Base-by-base conservation (phyloP, 306 rosid genomes). In the Clitoria ternatea region DNA sequence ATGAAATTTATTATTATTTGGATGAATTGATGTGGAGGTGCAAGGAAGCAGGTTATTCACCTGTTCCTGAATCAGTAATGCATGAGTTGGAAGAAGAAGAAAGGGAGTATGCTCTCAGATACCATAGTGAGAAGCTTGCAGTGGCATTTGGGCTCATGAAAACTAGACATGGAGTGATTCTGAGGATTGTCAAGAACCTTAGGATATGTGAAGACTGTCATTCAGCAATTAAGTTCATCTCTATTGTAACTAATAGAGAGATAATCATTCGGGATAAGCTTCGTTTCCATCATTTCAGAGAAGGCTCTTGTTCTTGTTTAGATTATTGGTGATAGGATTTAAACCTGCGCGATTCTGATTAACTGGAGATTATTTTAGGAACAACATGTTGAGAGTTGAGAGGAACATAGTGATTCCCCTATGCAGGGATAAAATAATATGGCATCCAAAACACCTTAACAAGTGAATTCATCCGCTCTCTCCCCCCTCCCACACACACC, bases 71-170 rank as follows among this genome's bases (percentile, higher is more conserved):
- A 42, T 82, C 79, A 0, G 91, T 82, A 26, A 77, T 93, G 93
- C 98, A 90, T n/a, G 97, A 93, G 82, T 36, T 93, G 85, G 98
- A 88, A 75, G 96, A 85, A 50, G 97, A 93, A 59, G 98, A 92
- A 84, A 90, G 81, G 83, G 98, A 90, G 43, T 82, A 85, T 81
- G 93, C 97, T n/a, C 93, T 93, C 10, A 86, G 97, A 64, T 84
- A 90, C 71, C 98, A 93, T 4, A 90, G 97, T 60, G 98, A 93
- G 91, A 93, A 88, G 88, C 96, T 93, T 57, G 97, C 96, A 0
- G 83, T 93, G 6, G 90, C 94, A n/a, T 93, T 82, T 63, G 97
- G 98, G 56, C 68, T 88, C 44, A 60, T 93, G 90, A 87, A 81
- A 73, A 84, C 94, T 22, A 77, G 67, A 59, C 75, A 62, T 36